Evolutionary conservation across 441 rosid species (phyloP), one percentile per base, ranked within the genome.

Genomic region (Brassica balearica): DNA sequence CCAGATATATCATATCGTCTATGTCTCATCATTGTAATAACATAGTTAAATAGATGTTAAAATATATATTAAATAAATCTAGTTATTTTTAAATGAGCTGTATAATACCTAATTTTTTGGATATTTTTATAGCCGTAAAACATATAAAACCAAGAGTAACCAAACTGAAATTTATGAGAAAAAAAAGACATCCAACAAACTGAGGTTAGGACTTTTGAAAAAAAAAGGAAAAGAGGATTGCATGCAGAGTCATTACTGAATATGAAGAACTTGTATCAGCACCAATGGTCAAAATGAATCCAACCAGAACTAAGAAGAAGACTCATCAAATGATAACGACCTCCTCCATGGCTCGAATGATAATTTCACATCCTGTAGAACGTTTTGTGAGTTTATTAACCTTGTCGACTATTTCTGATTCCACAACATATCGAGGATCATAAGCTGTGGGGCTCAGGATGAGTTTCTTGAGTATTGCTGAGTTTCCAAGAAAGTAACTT

Each of bases 401-500:
- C 46, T 38, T 2, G 11, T 38, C 12, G 12, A 0, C 0, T 38
- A 38, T 38, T 7, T 38, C 46, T 38, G 46, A 38, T 38, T 38
- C 46, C 46, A 38, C 11, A 38, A 38, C 46, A 38, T 38, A 0
- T 38, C 46, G 46, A 38, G 46, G 46, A 38, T 38, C 8, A 38
- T 38, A 38, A 38, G 46, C 46, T 12, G 1, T 14, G 15, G 53
- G 3, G 20, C 36, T 64, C 63, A 73, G 27, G 12, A 17, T 2
- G 10, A 73, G 14, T 64, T 73, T 51, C 70, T 64, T 48, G 20
- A 73, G 76, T 7, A 73, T 9, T 17, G 48, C 8, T 17, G 69
- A 14, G 63, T 73, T 73, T 46, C 51, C 48, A 29, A 73, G 69
- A 63, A 73, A 73, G 69, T 63, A 73, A 27, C 62, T 32, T 1